These are phyloP conservation scores for Ophiosphaerella narmari DNA, from an alignment of 2,329 filamentous ascomycete species.

Conservation along the genomic window DNA sequence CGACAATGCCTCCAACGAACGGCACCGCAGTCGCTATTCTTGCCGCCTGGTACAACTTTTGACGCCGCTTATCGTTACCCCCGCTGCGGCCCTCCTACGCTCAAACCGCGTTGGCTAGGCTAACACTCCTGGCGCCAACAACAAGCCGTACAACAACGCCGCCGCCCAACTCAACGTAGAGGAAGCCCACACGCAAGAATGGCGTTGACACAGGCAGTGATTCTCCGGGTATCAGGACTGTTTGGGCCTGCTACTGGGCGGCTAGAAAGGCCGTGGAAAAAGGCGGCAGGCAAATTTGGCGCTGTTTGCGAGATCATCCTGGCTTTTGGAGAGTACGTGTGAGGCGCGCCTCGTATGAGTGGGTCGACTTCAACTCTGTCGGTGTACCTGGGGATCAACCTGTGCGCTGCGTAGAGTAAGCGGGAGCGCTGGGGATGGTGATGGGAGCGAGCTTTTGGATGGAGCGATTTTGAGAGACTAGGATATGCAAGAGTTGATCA, in stretches of 20 bases:
- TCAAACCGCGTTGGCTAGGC: slow-evolving; percentile 3
- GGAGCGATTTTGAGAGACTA: no score
- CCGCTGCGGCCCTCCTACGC: not conserved
- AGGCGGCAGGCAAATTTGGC: not conserved
- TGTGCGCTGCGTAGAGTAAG: slow-evolving; percentile 5
- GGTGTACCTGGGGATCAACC: slow-evolving; percentile 4
- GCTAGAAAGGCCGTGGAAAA: slow-evolving; percentile 4
- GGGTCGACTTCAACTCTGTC: not conserved
- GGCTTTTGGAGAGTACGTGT: not conserved
- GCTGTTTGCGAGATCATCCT: slow-evolving; percentile 3
- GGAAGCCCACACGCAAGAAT: slow-evolving; percentile 1
- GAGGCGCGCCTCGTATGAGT: not conserved
- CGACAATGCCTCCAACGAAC: slow-evolving; percentile 2
- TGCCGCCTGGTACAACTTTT: not conserved
- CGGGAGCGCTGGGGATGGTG: no score
- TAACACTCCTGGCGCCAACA: not conserved
- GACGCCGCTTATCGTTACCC: not conserved
- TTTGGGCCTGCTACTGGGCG: slow-evolving; percentile 2
- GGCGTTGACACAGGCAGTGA: not conserved
- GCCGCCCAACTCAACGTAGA: not conserved
- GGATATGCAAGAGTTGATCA: no score
- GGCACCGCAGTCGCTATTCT: slow-evolving; percentile 1
- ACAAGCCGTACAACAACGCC: not conserved
- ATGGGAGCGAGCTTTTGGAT: no score
- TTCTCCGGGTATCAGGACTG: slow-evolving; percentile 2